A percentile compares a stretch with the other conserved stretches of the same genome.
Conservation (phyloP, 2,329 filamentous ascomycete genomes). For the Paecilomyces fulvus region DNA sequence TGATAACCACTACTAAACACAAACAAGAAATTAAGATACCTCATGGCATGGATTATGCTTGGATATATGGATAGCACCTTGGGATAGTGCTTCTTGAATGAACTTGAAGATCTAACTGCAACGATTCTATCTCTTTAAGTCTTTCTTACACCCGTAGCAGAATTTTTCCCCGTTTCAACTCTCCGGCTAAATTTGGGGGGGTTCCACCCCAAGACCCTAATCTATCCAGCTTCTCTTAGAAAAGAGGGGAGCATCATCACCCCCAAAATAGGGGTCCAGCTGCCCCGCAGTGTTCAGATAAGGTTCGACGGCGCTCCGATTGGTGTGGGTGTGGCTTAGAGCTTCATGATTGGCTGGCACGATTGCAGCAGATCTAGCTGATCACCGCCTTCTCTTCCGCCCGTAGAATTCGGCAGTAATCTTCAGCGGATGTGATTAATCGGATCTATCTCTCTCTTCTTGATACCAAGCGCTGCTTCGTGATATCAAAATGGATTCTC, state of each 20-base stretch:
- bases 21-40: not conserved
- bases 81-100: not conserved
- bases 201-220: no score
- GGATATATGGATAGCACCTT: not conserved
- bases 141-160: not conserved
- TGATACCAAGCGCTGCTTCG: not conserved
- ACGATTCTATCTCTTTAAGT: not conserved
- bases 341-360: not conserved
- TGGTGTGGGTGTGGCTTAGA: not conserved
- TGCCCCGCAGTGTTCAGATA: not conserved
- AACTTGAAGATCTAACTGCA: not conserved
- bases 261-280: not conserved
- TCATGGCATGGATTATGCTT: not conserved
- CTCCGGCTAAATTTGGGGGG: no score
- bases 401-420: constrained; percentile 2
- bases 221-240: not conserved
- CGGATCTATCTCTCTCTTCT: not conserved
- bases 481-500: constrained; percentile 21
- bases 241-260: not conserved
- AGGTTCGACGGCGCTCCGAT: not conserved
- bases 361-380: not conserved
- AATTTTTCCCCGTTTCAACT: no score
- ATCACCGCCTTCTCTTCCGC: constrained; percentile 3
- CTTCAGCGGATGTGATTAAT: not conserved
- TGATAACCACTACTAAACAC: not conserved